Percentiles rank a stretch among this genome's conserved stretches.
Conservation (phyloP, 1,139 yeast species). For the Kodamaea arcana region DNA sequence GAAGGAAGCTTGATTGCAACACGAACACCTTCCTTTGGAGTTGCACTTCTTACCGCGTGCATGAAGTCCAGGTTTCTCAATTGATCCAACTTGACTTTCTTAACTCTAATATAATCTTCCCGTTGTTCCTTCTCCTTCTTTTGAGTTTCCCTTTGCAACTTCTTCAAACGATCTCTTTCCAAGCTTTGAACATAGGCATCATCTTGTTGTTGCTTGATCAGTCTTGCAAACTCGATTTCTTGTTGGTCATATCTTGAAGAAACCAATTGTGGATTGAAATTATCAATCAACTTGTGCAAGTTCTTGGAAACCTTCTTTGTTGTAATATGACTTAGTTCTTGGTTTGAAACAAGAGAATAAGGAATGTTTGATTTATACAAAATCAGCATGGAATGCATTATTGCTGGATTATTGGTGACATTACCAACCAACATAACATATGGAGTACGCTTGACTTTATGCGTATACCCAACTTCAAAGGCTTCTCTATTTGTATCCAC, state of each 20-base stretch:
- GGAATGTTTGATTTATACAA: constrained; percentile 39
- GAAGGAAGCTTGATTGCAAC: constrained; percentile 42
- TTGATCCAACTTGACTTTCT: constrained; percentile 2
- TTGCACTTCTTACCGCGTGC: constrained; percentile 1
- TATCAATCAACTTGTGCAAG: constrained; percentile 32
- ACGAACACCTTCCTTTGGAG: constrained; percentile 10
- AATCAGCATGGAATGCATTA: constrained; percentile 52
- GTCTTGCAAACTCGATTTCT: constrained; percentile 48
- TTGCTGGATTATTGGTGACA: constrained; percentile 46
- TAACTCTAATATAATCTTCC: neutral
- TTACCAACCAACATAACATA: constrained; percentile 45
- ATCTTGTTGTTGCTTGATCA: constrained; percentile 54
- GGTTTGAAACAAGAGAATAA: constrained; percentile 16
- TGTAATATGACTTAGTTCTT: constrained; percentile 17
- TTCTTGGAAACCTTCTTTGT: constrained; percentile 29
- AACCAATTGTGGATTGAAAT: constrained; percentile 50
- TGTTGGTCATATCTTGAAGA: constrained; percentile 49
- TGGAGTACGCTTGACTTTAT: constrained; percentile 40
- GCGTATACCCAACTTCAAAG: constrained; percentile 45
- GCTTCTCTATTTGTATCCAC: constrained; percentile 45
- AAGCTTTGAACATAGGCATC: constrained; percentile 51
- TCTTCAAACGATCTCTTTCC: constrained; percentile 40
- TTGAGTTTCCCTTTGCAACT: constrained; percentile 24
- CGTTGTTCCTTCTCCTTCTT: constrained; percentile 2
- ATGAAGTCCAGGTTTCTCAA: constrained; percentile 4